phyloP scores from a whole-genome alignment of 2,329 filamentous ascomycete genomes.

The Paracoccidioides lutzii region DNA sequence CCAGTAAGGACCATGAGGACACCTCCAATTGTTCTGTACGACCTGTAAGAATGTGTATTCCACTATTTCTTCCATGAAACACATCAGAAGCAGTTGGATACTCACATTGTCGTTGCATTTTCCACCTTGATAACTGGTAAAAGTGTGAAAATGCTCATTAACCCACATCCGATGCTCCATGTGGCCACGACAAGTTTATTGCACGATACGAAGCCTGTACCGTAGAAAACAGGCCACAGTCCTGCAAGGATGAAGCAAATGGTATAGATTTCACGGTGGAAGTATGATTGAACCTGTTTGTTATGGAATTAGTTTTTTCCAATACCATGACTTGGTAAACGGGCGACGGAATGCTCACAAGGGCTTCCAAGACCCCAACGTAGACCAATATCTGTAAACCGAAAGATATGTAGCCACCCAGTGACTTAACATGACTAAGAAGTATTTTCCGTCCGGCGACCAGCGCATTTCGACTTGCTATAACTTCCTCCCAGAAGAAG shows the following conservation, averaged over 20 bases:
- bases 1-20: constrained; percentile 65
- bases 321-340: not conserved
- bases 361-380: constrained; percentile 61
- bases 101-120: constrained; percentile 59
- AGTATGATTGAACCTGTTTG: constrained; percentile 73
- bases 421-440: constrained; percentile 54
- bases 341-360: constrained; percentile 41
- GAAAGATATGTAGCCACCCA: constrained; percentile 46
- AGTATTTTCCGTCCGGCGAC: constrained; percentile 53
- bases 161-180: constrained; percentile 64
- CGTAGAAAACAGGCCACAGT: constrained; percentile 67
- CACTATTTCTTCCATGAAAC: not conserved
- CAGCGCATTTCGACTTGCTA: constrained; percentile 60
- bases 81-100: constrained; percentile 7
- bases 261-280: constrained; percentile 77
- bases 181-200: constrained; percentile 52
- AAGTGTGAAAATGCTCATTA: constrained; percentile 85
- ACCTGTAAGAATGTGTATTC: constrained; percentile 9
- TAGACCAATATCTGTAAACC: constrained; percentile 53
- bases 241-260: constrained; percentile 62
- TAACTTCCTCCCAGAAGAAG: constrained; percentile 93
- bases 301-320: not conserved
- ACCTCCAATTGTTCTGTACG: constrained; percentile 56
- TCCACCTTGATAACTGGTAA: constrained; percentile 79
- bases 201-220: constrained; percentile 54